These are phyloP conservation scores for Avena atlantica DNA, from an alignment of 176 grass and related monocot species.

Conservation along the genomic window DNA sequence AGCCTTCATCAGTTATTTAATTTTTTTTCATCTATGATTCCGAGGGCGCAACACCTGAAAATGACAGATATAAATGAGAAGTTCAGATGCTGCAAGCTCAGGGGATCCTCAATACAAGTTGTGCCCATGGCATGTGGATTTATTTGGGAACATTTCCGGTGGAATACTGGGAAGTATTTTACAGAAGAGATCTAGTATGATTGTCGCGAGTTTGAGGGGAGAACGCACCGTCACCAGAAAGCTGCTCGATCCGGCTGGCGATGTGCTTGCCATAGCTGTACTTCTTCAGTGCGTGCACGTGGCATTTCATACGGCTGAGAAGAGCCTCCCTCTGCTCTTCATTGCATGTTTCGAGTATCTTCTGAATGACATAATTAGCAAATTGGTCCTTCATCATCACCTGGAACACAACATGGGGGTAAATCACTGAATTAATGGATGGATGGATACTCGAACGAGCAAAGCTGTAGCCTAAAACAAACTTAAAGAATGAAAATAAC, in stretches of 20 bases:
- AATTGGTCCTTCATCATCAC: conserved; percentile 88
- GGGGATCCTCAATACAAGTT: not conserved
- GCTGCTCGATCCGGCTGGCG: conserved; percentile 62
- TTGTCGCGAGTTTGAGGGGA: not conserved
- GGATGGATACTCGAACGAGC: not conserved
- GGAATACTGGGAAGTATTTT: not conserved
- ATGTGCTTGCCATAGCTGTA: conserved; percentile 86
- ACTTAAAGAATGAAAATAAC: conserved; percentile 6
- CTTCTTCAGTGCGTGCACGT: conserved; percentile 65
- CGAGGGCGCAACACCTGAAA: not conserved
- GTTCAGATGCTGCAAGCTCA: not conserved
- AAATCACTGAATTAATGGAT: not conserved
- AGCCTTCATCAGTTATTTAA: not conserved
- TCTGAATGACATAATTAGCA: conserved; percentile 85
- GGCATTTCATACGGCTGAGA: conserved; percentile 56
- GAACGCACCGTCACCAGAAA: conserved; percentile 60
- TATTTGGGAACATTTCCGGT: not conserved
- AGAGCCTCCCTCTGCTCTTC: conserved; percentile 58
- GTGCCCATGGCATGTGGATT: not conserved
- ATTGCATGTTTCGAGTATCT: conserved; percentile 69
- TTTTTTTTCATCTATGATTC: not conserved
- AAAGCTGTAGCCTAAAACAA: conserved; percentile 25
- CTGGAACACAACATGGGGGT: not conserved
- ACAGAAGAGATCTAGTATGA: not conserved
- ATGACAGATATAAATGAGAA: not conserved